Evolutionary conservation across 495 filamentous ascomycete genomes (phyloP).

Genomic region (Annulohypoxylon nitens): DNA sequence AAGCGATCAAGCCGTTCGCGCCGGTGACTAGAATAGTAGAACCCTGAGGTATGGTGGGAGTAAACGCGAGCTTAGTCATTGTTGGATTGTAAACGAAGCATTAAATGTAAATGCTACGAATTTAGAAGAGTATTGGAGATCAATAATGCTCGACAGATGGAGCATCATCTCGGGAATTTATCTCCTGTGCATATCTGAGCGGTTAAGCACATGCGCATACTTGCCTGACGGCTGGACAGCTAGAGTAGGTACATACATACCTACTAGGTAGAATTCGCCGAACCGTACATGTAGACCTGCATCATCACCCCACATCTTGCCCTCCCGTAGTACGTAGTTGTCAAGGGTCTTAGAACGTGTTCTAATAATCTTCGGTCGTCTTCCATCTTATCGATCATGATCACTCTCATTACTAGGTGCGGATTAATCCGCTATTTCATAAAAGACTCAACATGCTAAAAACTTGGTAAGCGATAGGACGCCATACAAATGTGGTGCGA

Average conservation of each 20-base stretch:
- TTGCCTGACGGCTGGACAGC: not conserved
- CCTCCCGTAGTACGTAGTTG: not conserved
- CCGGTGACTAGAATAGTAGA: conserved; percentile 49
- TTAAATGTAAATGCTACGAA: not conserved
- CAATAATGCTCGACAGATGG: not conserved
- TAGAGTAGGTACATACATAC: not conserved
- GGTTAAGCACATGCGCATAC: not conserved
- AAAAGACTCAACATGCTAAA: too few species aligned
- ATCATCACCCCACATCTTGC: not conserved
- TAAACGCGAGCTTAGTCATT: conserved; percentile 26
- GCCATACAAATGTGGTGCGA: not conserved
- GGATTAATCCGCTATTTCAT: too few species aligned
- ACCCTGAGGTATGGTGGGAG: conserved; percentile 33
- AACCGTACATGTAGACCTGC: not conserved
- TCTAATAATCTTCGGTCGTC: not conserved
- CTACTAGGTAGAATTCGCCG: too few species aligned
- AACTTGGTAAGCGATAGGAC: not conserved
- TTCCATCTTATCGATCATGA: not conserved
- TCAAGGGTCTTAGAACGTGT: not conserved
- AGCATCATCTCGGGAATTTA: not conserved
- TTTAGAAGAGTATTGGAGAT: not conserved
- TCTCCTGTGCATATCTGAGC: not conserved
- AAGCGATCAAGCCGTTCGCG: conserved; percentile 52
- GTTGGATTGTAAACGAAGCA: not conserved
- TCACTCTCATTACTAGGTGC: not conserved